Percentiles rank a stretch among this genome's conserved stretches.
Evolutionary conservation across 768 basidiomycete species (phyloP).

Genomic region (Lactarius quietus): DNA sequence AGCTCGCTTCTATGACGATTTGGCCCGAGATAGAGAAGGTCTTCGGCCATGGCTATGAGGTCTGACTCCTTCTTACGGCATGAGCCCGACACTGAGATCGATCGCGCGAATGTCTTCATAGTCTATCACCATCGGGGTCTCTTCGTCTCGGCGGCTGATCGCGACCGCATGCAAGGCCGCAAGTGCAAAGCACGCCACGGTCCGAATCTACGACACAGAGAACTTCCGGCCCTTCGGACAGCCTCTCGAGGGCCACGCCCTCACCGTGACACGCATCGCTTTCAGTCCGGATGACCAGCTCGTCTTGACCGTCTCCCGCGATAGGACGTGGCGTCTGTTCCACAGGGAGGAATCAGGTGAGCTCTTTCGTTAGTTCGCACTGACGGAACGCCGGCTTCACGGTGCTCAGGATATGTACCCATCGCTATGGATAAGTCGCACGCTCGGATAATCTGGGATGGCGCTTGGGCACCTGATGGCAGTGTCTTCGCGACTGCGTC

Average conservation of each 20-base stretch:
- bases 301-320: slow-evolving; percentile 84
- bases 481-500: slow-evolving; percentile 89
- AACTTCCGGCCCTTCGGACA: slow-evolving; percentile 68
- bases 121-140: slow-evolving; percentile 79
- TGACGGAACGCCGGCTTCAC: neutral
- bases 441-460: slow-evolving; percentile 94
- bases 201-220: slow-evolving; percentile 74
- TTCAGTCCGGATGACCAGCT: slow-evolving; percentile 84
- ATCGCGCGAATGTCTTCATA: slow-evolving; percentile 31
- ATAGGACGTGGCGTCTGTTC: slow-evolving; percentile 88
- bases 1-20: slow-evolving; percentile 79
- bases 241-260: slow-evolving; percentile 75
- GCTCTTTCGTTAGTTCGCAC: neutral
- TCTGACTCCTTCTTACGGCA: slow-evolving; percentile 31
- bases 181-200: slow-evolving; percentile 80
- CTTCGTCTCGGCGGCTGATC: slow-evolving; percentile 61
- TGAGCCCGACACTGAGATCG: neutral
- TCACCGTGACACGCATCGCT: slow-evolving; percentile 87
- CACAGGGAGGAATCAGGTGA: slow-evolving; percentile 45
- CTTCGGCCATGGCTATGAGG: slow-evolving; percentile 98
- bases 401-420: slow-evolving; percentile 50
- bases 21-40: slow-evolving; percentile 98
- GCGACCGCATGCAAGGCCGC: slow-evolving; percentile 93
- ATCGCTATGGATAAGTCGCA: slow-evolving; percentile 79
- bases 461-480: slow-evolving; percentile 78